These are phyloP conservation scores for Suillus fuscotomentosus DNA, from an alignment of 768 basidiomycete genomes.

Conservation along the genomic window DNA sequence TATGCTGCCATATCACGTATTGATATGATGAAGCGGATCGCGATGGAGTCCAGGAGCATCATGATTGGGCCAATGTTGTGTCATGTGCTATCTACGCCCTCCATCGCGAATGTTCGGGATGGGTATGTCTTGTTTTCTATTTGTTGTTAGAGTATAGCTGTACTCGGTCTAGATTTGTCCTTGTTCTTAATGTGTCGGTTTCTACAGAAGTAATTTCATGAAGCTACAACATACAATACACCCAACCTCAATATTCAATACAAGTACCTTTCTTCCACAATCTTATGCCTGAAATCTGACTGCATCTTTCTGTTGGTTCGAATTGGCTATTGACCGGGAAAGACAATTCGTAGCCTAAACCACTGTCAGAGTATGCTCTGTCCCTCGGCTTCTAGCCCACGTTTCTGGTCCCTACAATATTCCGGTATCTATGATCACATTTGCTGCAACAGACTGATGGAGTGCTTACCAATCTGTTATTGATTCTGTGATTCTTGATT, in stretches of 20 bases:
- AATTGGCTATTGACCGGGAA: background rate
- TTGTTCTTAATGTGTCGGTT: background rate
- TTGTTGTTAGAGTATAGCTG: background rate
- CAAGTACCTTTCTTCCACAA: background rate
- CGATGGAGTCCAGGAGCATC: no score
- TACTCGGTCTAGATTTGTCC: background rate
- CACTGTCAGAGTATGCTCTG: slow-evolving; percentile 24
- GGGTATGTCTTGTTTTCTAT: background rate
- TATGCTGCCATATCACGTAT: no score
- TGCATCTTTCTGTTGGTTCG: background rate
- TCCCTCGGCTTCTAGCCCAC: slow-evolving; percentile 30
- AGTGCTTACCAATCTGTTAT: slow-evolving; percentile 38
- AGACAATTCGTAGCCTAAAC: slow-evolving; percentile 5
- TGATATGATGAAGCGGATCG: no score
- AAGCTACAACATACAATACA: background rate
- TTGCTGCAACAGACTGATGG: no score
- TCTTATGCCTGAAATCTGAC: background rate
- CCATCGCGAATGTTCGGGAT: no score
- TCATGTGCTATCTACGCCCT: no score
- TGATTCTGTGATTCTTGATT: slow-evolving; percentile 37
- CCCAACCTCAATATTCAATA: background rate
- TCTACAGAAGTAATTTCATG: background rate
- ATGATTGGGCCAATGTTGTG: no score
- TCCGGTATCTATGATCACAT: background rate
- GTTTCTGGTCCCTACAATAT: slow-evolving; percentile 28